Evolutionary conservation across 768 basidiomycete species (phyloP), one percentile per base, ranked within the genome.

Genomic region (Tylopilus subfusipes): DNA sequence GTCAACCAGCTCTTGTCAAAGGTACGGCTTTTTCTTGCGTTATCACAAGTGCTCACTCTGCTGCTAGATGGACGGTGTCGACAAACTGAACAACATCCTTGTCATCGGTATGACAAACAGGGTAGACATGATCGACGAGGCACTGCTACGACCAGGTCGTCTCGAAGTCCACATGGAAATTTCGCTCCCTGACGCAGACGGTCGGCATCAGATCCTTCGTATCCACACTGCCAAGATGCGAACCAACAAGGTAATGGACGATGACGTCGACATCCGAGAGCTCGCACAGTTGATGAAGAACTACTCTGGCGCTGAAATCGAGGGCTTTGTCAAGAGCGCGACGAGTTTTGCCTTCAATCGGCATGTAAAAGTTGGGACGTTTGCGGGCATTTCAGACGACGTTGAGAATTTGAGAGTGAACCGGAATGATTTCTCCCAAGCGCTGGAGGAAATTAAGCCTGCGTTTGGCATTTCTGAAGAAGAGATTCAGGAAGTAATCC

Each of bases 71-170:
- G 97, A 99, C 62, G 97, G 97, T 76, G 96, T 99, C 12, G 97
- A 99, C 68, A 90, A 93, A 74, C 77, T 99, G 30, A 98, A 99
- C 77, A 99, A 99, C 73, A 96, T 99, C 57, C 88, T 99, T 63
- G 89, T 99, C 62, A 99, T 99, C 62, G 97, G 97, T 63, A 99
- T 99, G 97, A 99, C 96, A 43, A 98, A 99, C 72, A 87, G 97
- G 56, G 74, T 84, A 40, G 97, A 99, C 77, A 93, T 99, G 95
- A 98, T 99, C 63, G 97, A 99, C 65, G 97, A 99, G 68, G 97
- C 96, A 9, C 81, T 98, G 2, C 81, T 98, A 6, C 94, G 97
- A 63, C 95, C 97, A 1, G 97, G 97, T 40, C 95, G 97, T 78
- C 86, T 99, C 44, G 97, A 99, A 70, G 95, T 98, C 14, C 97